A percentile compares a stretch with the other conserved stretches of the same genome.
These are phyloP conservation scores for Anethum foeniculum DNA, from an alignment of 140 eudicot genomes.

Conservation along the genomic window DNA sequence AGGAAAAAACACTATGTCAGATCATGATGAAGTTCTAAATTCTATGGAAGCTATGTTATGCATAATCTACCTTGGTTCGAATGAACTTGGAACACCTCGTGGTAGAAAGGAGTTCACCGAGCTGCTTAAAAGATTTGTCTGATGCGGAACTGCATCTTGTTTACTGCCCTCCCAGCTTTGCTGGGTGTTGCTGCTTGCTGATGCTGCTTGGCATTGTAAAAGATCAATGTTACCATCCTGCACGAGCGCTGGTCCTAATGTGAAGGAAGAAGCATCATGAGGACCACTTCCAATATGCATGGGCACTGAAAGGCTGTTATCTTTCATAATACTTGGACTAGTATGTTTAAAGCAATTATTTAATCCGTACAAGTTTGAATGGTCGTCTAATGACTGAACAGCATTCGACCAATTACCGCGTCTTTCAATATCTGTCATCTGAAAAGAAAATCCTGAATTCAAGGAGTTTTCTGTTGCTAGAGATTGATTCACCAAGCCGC, in stretches of 20 bases:
- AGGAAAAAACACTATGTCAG: slow-evolving; percentile 12
- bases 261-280: slow-evolving; percentile 10
- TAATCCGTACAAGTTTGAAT: neutral
- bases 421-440: slow-evolving; percentile 10
- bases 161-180: slow-evolving; percentile 14
- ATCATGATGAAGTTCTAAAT: neutral
- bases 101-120: slow-evolving; percentile 11
- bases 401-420: slow-evolving; percentile 15
- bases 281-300: slow-evolving; percentile 2
- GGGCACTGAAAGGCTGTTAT: neutral
- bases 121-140: slow-evolving; percentile 4
- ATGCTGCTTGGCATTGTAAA: slow-evolving; percentile 9
- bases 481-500: slow-evolving; percentile 12
- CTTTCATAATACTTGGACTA: neutral
- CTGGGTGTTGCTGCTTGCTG: slow-evolving; percentile 4
- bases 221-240: neutral
- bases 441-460: slow-evolving; percentile 14
- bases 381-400: slow-evolving; percentile 11
- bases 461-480: neutral
- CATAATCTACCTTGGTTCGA: slow-evolving; percentile 11
- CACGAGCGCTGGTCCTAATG: neutral
- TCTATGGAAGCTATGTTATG: neutral
- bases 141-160: neutral
- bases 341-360: slow-evolving; percentile 2
- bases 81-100: slow-evolving; percentile 1